These are phyloP conservation scores for Sclerotinia glacialis DNA, from an alignment of 2,329 filamentous ascomycete genomes.

Conservation along the genomic window DNA sequence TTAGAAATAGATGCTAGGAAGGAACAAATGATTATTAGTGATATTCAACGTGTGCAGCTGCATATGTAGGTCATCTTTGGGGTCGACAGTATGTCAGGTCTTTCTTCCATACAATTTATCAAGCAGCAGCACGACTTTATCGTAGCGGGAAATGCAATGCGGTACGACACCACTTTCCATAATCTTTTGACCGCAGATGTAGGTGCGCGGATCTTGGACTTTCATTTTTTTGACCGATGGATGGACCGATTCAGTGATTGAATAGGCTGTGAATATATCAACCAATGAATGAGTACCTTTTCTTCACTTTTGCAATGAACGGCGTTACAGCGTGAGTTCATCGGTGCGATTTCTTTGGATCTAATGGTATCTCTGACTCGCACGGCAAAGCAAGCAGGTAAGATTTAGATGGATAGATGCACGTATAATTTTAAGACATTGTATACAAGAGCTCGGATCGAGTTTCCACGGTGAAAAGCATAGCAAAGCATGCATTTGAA, in stretches of 20 bases:
- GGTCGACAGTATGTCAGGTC: slow-evolving; percentile 9
- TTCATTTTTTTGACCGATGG: not conserved
- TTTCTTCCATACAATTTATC: not conserved
- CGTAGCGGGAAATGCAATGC: slow-evolving; percentile 4
- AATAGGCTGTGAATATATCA: not conserved
- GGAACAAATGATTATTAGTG: not conserved
- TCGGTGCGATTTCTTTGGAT: slow-evolving; percentile 9
- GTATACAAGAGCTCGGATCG: slow-evolving; percentile 14
- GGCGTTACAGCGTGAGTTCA: slow-evolving; percentile 1
- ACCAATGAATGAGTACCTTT: not conserved
- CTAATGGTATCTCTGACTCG: not conserved
- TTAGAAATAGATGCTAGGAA: not conserved
- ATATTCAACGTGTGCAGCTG: slow-evolving; percentile 8
- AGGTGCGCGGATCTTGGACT: not conserved
- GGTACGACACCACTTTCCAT: not conserved
- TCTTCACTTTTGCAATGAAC: not conserved
- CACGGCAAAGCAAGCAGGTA: not conserved
- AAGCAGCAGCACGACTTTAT: not conserved
- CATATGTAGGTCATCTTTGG: slow-evolving; percentile 21
- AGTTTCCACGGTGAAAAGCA: not conserved
- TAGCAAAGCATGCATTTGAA: not conserved
- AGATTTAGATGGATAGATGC: not conserved
- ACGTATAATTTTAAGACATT: not conserved
- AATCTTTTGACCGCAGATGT: not conserved
- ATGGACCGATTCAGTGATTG: not conserved